Evolutionary conservation across 2,329 filamentous ascomycete genomes (phyloP).

Genomic region (Raffaelea albimanens): DNA sequence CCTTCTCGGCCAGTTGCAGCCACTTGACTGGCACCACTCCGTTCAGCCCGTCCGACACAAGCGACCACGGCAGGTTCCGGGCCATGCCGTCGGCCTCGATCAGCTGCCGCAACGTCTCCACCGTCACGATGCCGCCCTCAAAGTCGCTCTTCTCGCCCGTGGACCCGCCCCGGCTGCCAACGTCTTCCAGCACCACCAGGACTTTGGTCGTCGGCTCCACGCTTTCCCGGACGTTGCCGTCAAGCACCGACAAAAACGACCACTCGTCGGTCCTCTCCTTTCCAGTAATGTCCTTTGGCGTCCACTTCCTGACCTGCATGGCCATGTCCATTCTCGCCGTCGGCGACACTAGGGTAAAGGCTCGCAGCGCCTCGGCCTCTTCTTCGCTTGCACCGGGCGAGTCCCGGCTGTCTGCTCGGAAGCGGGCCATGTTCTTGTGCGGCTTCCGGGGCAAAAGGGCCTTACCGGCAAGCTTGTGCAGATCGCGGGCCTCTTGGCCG

Average conservation of each 20-base stretch:
- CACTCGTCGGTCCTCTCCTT: conserved; percentile 8
- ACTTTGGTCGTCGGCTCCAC: conserved; percentile 18
- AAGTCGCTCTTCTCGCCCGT: conserved; percentile 5
- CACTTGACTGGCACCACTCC: conserved; percentile 15
- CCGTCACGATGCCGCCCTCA: conserved; percentile 17
- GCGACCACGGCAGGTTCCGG: conserved; percentile 31
- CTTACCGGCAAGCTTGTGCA: conserved; percentile 29
- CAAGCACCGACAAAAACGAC: conserved; percentile 5
- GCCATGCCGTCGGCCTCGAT: conserved; percentile 32
- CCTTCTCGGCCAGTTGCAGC: conserved; percentile 10
- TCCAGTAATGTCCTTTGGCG: too few species aligned
- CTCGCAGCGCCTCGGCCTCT: conserved; percentile 8
- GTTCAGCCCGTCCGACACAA: conserved; percentile 11
- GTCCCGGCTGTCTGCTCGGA: conserved; percentile 10
- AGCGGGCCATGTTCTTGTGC: conserved; percentile 27
- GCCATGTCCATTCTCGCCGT: conserved; percentile 15
- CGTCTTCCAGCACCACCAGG: conserved; percentile 24
- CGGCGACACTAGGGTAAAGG: conserved; percentile 25
- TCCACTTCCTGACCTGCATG: conserved; percentile 5
- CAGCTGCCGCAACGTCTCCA: conserved; percentile 23
- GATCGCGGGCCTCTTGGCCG: conserved; percentile 39
- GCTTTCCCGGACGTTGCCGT: conserved; percentile 9
- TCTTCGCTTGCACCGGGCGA: conserved; percentile 9
- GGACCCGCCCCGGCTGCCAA: conserved; percentile 15
- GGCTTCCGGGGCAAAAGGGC: conserved; percentile 17